Base-by-base conservation (phyloP, 306 rosid species). In the Lathyrus oleraceus region DNA sequence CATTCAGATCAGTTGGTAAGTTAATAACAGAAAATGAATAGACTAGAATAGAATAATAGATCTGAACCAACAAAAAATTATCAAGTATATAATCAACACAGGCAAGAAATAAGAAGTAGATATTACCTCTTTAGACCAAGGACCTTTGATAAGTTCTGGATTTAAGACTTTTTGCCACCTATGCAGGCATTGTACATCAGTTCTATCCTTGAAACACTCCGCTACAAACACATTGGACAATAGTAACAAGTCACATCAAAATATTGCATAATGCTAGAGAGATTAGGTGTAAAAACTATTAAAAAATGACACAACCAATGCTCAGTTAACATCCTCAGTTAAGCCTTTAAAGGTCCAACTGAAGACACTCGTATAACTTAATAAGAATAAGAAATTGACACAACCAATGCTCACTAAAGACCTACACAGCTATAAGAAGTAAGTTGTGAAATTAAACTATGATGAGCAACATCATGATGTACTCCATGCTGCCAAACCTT, bases 141-240 rank as follows among this genome's bases (percentile, higher is more conserved):
- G 96, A 77, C 99, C 99, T 77, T 95, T 95, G 79, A 95, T 83
- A 69, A 95, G 96, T 52, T 91, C 97, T 5, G 99, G 99, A 84
- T 95, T 91, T 72, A 95, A 86, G 78, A 95, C 99, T 79, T 95
- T 95, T 83, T 95, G 99, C 99, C 99, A 95, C 82, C 99, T 83
- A 86, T 95, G 99, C 65, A 95, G 85, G 88, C 99, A 95, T 69
- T 95, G 99, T 42, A 95, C 99, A 81, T 95, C 99, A 27, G 97
- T 89, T 70, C 99, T 86, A 61, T 91, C 99, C 86, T 89, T 89
- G 83, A 95, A 89, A 86, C 89, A 86, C 85, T 84, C 96, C 25
- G 99, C 99, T 95, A 75, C 83, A 79, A 53, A 80, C 57, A 78
- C 51, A 53, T 71, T 72, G 73, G 49, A 48, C 73, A 70, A 75